A percentile compares a stretch with the other conserved stretches of the same genome.
Evolutionary conservation across 2,329 filamentous ascomycete genomes (phyloP).

Genomic region (Aspergillus sp.): DNA sequence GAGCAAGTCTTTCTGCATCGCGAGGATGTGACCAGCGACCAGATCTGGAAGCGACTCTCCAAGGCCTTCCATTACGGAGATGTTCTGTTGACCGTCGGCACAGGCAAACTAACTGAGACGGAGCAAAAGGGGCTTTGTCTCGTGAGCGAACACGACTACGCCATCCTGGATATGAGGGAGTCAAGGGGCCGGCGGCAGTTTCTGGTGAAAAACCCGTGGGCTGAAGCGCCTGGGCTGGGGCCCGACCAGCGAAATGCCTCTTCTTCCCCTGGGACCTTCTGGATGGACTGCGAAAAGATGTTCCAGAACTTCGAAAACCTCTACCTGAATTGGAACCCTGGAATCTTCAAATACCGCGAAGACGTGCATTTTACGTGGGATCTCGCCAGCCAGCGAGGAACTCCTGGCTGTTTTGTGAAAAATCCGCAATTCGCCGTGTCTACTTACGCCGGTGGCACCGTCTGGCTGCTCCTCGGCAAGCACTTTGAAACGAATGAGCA

Average conservation of each 20-base stretch:
- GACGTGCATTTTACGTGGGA: slow-evolving; percentile 89
- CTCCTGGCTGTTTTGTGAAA: slow-evolving; percentile 63
- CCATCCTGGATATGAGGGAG: slow-evolving; percentile 69
- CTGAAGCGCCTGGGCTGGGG: slow-evolving; percentile 48
- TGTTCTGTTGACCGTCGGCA: slow-evolving; percentile 82
- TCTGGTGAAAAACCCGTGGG: slow-evolving; percentile 94
- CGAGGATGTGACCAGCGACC: slow-evolving; percentile 66
- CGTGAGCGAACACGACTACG: slow-evolving; percentile 88
- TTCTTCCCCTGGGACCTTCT: slow-evolving; percentile 65
- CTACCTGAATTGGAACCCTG: slow-evolving; percentile 95
- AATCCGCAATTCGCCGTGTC: slow-evolving; percentile 53
- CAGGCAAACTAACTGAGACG: slow-evolving; percentile 64
- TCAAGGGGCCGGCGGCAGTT: slow-evolving; percentile 55
- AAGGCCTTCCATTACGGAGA: slow-evolving; percentile 67
- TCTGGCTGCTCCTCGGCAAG: slow-evolving; percentile 79
- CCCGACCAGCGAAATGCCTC: slow-evolving; percentile 11
- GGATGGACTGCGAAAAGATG: slow-evolving; percentile 83
- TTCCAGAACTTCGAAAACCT: slow-evolving; percentile 90
- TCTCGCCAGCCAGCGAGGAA: slow-evolving; percentile 42
- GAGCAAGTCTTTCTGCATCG: slow-evolving; percentile 89
- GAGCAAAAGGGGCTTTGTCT: slow-evolving; percentile 76
- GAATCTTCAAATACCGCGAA: slow-evolving; percentile 68
- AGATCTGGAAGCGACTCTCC: slow-evolving; percentile 69
- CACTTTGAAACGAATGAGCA: slow-evolving; percentile 69
- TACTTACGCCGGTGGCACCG: slow-evolving; percentile 46